These are phyloP conservation scores for Pisolithus microcarpus DNA, from an alignment of 768 basidiomycete species.

Conservation along the genomic window DNA sequence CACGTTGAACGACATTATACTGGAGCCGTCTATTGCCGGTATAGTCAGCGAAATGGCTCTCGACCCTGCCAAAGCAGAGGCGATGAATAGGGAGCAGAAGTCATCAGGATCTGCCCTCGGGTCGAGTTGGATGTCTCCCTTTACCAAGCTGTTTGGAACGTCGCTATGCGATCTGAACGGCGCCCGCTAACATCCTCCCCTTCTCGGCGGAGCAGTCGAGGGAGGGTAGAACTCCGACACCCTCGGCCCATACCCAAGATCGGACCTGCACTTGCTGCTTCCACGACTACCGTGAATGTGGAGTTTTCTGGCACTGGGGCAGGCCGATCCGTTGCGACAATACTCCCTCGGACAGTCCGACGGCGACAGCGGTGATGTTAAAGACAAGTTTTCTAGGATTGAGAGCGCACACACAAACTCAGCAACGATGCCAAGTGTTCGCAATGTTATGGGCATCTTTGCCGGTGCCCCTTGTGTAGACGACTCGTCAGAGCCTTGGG, in stretches of 20 bases:
- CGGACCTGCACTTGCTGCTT: constrained; percentile 78
- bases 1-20: constrained; percentile 80
- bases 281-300: constrained; percentile 89
- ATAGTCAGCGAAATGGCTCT: constrained; percentile 67
- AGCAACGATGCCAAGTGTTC: constrained; percentile 14
- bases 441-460: constrained; percentile 77
- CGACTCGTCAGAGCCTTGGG: constrained; percentile 58
- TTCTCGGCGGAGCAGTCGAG: constrained; percentile 22
- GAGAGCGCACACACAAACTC: constrained; percentile 4
- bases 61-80: constrained; percentile 47
- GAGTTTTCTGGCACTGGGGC: constrained; percentile 79
- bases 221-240: constrained; percentile 15
- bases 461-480: constrained; percentile 67
- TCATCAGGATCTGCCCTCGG: constrained; percentile 28
- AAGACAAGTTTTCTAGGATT: constrained; percentile 7
- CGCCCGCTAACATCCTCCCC: constrained; percentile 13
- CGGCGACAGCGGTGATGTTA: constrained; percentile 9
- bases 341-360: constrained; percentile 25
- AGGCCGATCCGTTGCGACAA: constrained; percentile 47
- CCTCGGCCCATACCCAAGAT: constrained; percentile 69
- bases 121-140: constrained; percentile 75
- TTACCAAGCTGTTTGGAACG: constrained; percentile 71
- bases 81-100: constrained; percentile 27
- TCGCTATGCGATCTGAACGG: constrained; percentile 18
- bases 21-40: constrained; percentile 74